Conservation (phyloP, 768 basidiomycete species). For the Strobilomyces echinocephalus region DNA sequence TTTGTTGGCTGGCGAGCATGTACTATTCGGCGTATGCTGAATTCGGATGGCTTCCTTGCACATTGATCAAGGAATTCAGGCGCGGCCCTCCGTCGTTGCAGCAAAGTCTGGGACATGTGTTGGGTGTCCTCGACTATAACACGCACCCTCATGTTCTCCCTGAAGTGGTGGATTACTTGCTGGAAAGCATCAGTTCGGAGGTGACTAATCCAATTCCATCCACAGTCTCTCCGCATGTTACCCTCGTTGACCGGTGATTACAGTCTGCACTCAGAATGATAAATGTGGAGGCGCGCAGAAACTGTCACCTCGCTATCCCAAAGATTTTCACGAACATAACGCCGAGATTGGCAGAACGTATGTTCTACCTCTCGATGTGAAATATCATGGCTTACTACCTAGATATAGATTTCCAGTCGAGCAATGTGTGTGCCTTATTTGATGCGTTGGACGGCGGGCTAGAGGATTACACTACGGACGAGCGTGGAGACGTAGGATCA, state of each 20-base stretch:
- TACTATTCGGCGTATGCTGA: constrained; percentile 12
- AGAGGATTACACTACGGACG: constrained; percentile 87
- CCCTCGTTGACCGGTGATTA: constrained; percentile 19
- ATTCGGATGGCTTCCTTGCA: constrained; percentile 29
- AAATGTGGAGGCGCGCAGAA: constrained; percentile 58
- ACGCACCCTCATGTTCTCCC: constrained; percentile 48
- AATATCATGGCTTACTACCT: constrained; percentile 9
- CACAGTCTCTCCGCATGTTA: constrained; percentile 21
- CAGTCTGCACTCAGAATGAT: constrained; percentile 33
- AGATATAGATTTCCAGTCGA: constrained; percentile 44
- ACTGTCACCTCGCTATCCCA: constrained; percentile 44
- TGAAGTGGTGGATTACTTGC: constrained; percentile 53
- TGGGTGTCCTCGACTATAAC: constrained; percentile 67
- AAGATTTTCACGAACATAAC: constrained; percentile 44
- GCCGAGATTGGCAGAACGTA: constrained; percentile 43
- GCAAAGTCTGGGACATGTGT: constrained; percentile 65
- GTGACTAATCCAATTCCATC: constrained; percentile 35
- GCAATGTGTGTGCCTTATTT: constrained; percentile 45
- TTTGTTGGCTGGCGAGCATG: constrained; percentile 8
- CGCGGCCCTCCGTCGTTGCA: constrained; percentile 51
- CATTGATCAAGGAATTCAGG: constrained; percentile 61
- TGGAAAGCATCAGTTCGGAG: constrained; percentile 52
- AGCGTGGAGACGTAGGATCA: constrained; percentile 95
- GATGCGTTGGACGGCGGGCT: constrained; percentile 64
- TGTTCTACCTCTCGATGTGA: constrained; percentile 22